Evolutionary conservation across 73 alveolate species (phyloP), one percentile per base, ranked within the genome.

Genomic region (Halteria grandinella): DNA sequence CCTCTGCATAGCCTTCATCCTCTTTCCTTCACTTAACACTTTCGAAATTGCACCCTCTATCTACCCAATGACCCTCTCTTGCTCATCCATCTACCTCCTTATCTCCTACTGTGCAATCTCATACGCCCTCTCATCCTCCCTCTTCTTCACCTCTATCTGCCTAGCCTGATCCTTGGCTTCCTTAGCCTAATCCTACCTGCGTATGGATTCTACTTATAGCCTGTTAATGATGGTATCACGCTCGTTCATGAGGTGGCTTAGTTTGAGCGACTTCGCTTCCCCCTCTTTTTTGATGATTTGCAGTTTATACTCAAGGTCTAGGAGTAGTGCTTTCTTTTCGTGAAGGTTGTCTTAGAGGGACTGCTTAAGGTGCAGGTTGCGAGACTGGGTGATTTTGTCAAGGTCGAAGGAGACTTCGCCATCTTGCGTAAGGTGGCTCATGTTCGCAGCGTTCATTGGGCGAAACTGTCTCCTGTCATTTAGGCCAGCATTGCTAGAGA

Each of bases 181-280:
- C 45, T 73, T 55, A 14, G 37, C 36, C 62, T 23, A 23, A 33
- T 55, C 73, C 50, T 41, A 55, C 29, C 59, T 75, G 58, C 28
- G 36, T 12, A 40, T 24, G 6, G 1, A 41, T 0, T 75, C 75
- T 55, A 25, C 24, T 60, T 59, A 37, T 53, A 55, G 31, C 44
- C 64, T 33, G 20, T 48, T 58, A 40, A 39, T 73, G n/a, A 73
- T 53, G 33, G 32, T 27, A 14, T 73, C 85, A 36, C 64, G 24
- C 51, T 73, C 85, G 27, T 73, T 54, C 28, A 29, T 53, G 5
- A 73, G 33, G 55, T 73, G 85, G 18, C 75, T 63, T 11, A 73
- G 54, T 51, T 73, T 73, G 23, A 73, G 44, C 6, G 60, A 37
- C 41, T 73, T 73, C 18, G 85, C 85, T 28, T 73, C 85, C 33